Base-by-base conservation (phyloP, 2,329 filamentous ascomycete species). In the Cercospora zeina region DNA sequence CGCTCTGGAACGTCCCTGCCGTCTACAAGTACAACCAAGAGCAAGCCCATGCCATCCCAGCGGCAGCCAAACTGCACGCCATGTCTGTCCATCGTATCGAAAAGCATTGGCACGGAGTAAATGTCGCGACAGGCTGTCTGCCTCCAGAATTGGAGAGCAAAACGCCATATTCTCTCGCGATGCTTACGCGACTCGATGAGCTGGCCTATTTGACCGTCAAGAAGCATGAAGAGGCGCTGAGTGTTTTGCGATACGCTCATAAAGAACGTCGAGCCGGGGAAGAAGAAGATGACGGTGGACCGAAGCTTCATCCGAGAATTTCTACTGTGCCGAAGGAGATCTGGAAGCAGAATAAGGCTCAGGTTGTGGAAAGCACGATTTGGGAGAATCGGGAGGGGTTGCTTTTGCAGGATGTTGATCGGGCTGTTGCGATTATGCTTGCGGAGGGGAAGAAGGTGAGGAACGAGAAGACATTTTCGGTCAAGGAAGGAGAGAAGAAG, bases 131-230 rank as follows among this genome's bases (percentile, higher is more conserved):
- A 0, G 54, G 50, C 1, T 59, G 59, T 42, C 42, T 64, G 14
- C 58, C 62, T 11, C 16, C 31, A 10, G 58, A 61, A 31, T n/a
- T 64, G 5, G 45, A 58, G 19, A n/a, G 3, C 30, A 36, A 34
- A 13, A 64, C 62, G 8, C 62, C 62, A 13, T 64, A 62, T 31
- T 64, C 62, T 2, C 49, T 62, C 6, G 54, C 59, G n/a, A 50
- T 62, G 54, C 21, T 61, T n/a, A 14, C 27, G 10, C 24, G 45
- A 1, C 45, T 58, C 5, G 30, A 45, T 10, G 19, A 33, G 10
- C 42, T 62, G 1, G 30, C 59, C 1, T 9, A 19, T 9, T n/a
- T 45, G 1, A 57, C 54, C 14, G 24, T 13, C n/a, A 30, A 45
- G 21, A n/a, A 49, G 10, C 54, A 57, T 3, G 54, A 14, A 0